Base-by-base conservation (phyloP, 148 eudicot genomes). In the Silene uniflora region DNA sequence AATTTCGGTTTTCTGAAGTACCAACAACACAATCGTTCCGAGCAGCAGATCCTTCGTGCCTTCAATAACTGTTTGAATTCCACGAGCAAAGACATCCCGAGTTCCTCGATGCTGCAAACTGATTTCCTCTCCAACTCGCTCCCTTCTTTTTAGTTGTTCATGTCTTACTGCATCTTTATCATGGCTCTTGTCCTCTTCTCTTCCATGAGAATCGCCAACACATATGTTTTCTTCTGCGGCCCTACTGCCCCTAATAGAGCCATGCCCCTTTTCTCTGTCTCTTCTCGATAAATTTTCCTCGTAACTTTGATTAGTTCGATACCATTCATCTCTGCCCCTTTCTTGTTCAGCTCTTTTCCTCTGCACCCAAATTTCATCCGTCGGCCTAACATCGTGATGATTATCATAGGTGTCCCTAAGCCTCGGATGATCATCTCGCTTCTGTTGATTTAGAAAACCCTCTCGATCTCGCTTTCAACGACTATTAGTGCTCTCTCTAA, bases 381-480 rank as follows among this genome's bases (percentile, higher is more conserved):
- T 92, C 72, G 81, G 84, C 79, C 93, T 86, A 55, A 72, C 73
- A 76, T 81, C 79, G 67, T 86, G 89, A 68, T 75, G 86, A 75
- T 87, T 90, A 62, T 89, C 95, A 82, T 69, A 44, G 32, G 11
- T 70, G 24, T 89, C 89, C 73, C 86, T 85, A 25, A 54, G 23
- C 75, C 87, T 87, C 44, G 82, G 78, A 44, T 81, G 84, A 23
- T 85, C 90, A 73, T 89, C 97, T 85, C 89, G 88, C 82, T 83
- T 93, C 72, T 83, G 81, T 79, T 67, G 85, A 86, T 85, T 96
- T 74, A 81, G 75, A 73, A 68, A 71, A n/a, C 84, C 92, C 75
- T 95, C 99, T 74, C 92, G 88, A 58, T 89, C 97, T 85, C 97
- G 81, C 87, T 88, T 92, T 55, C 89, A 86, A 52, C 86, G 89